Conservation (phyloP, 768 basidiomycete species). For the Suillus cothurnatus region DNA sequence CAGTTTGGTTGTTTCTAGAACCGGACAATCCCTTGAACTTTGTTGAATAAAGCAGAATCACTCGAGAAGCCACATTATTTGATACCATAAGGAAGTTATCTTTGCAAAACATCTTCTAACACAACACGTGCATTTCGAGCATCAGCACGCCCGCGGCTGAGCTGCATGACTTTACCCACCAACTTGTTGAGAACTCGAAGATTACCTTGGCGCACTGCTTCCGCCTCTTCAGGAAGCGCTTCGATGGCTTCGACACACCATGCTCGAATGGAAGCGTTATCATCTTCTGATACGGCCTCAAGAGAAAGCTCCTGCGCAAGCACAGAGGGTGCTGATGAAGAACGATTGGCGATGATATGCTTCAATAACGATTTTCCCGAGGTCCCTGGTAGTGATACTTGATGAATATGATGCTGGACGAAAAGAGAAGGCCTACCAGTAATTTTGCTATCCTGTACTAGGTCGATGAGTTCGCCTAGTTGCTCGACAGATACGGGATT, state of each 20-base stretch:
- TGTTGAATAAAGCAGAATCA: neutral
- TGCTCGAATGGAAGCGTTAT: conserved; percentile 43
- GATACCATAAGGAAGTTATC: neutral
- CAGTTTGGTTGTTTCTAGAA: neutral
- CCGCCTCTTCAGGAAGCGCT: conserved; percentile 66
- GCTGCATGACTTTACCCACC: conserved; percentile 84
- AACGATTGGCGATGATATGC: conserved; percentile 56
- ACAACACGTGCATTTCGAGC: conserved; percentile 56
- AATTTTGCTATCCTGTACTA: conserved; percentile 65
- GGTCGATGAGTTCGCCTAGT: conserved; percentile 76
- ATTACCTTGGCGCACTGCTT: conserved; percentile 67
- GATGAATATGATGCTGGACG: neutral
- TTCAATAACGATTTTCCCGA: conserved; percentile 79
- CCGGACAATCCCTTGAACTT: neutral
- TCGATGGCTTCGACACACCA: conserved; percentile 69
- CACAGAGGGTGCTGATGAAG: conserved; percentile 38
- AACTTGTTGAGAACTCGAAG: conserved; percentile 73
- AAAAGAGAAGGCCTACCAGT: conserved; percentile 54
- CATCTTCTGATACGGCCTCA: conserved; percentile 39
- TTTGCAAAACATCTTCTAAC: conserved; percentile 48
- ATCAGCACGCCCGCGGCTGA: conserved; percentile 77
- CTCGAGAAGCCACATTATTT: neutral
- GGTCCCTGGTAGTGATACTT: conserved; percentile 50
- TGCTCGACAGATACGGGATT: conserved; percentile 63
- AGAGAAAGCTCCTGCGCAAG: conserved; percentile 56